Conservation (phyloP, 768 basidiomycete genomes). For the Tylopilus cervinicoccineus region DNA sequence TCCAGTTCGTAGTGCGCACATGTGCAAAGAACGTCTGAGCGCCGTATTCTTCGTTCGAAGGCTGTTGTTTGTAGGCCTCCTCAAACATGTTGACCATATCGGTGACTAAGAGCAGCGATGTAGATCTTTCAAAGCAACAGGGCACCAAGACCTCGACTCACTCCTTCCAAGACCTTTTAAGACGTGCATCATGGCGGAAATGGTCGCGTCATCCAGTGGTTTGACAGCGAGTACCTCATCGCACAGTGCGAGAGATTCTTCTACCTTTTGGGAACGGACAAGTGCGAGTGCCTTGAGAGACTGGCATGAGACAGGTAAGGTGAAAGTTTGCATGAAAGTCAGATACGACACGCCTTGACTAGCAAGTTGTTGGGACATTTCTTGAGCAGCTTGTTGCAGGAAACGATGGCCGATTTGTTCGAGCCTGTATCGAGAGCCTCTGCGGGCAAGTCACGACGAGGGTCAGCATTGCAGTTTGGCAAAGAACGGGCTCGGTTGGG, state of each 20-base stretch:
- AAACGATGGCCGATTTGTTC: slow-evolving; percentile 80
- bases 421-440: slow-evolving; percentile 85
- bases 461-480: slow-evolving; percentile 1
- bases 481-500: neutral
- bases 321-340: neutral
- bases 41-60: slow-evolving; percentile 78
- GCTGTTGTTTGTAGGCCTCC: slow-evolving; percentile 78
- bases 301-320: slow-evolving; percentile 37
- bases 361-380: slow-evolving; percentile 74
- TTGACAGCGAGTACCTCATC: slow-evolving; percentile 76
- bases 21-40: slow-evolving; percentile 85
- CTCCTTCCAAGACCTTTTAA: slow-evolving; percentile 73
- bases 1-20: slow-evolving; percentile 77
- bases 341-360: slow-evolving; percentile 49
- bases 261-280: slow-evolving; percentile 80
- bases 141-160: slow-evolving; percentile 28
- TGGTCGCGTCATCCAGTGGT: slow-evolving; percentile 66
- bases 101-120: slow-evolving; percentile 42
- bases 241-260: slow-evolving; percentile 73
- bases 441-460: slow-evolving; percentile 26
- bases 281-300: slow-evolving; percentile 82
- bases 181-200: slow-evolving; percentile 82
- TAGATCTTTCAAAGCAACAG: neutral
- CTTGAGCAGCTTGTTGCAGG: slow-evolving; percentile 85
- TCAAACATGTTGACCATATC: slow-evolving; percentile 86